Percentiles rank a stretch among this genome's conserved stretches.
phyloP scores from a whole-genome alignment of 441 rosid genomes.

The Pelargonium myrrhifolium region DNA sequence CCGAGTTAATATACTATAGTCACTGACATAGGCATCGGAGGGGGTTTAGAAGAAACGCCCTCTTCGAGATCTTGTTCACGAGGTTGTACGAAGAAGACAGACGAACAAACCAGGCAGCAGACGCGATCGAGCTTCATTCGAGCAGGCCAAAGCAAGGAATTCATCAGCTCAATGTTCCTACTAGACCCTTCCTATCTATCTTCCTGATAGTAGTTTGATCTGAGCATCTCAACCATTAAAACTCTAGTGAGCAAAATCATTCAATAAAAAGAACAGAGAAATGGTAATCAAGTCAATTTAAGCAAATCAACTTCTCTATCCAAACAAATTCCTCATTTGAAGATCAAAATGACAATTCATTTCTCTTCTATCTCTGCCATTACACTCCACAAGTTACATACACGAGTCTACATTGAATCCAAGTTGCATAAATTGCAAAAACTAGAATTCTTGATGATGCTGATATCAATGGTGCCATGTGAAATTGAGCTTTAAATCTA shows the following conservation, averaged over 20 bases:
- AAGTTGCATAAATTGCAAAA: neutral
- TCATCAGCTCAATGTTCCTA: neutral
- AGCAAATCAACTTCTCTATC: neutral
- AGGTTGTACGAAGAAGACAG: too few relatives aligned
- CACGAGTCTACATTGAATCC: neutral
- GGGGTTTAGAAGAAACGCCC: too few relatives aligned
- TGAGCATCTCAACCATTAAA: too few relatives aligned
- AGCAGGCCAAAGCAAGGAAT: neutral
- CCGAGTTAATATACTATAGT: too few relatives aligned
- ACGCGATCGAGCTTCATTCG: neutral
- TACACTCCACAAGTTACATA: slow-evolving; percentile 10
- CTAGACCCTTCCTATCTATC: too few relatives aligned
- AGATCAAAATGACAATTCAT: neutral
- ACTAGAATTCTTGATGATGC: neutral
- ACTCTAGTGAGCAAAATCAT: neutral
- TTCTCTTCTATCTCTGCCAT: neutral
- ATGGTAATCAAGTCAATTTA: neutral
- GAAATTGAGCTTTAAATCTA: neutral
- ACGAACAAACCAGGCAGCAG: too few relatives aligned
- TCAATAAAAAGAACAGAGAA: neutral
- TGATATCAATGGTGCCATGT: neutral
- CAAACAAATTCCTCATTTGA: neutral
- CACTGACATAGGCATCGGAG: too few relatives aligned
- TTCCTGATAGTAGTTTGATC: too few relatives aligned
- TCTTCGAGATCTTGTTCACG: too few relatives aligned